Evolutionary conservation across 106 monocot genomes (phyloP), one percentile per base, ranked within the genome.

Genomic region (Agapanthus africanus): DNA sequence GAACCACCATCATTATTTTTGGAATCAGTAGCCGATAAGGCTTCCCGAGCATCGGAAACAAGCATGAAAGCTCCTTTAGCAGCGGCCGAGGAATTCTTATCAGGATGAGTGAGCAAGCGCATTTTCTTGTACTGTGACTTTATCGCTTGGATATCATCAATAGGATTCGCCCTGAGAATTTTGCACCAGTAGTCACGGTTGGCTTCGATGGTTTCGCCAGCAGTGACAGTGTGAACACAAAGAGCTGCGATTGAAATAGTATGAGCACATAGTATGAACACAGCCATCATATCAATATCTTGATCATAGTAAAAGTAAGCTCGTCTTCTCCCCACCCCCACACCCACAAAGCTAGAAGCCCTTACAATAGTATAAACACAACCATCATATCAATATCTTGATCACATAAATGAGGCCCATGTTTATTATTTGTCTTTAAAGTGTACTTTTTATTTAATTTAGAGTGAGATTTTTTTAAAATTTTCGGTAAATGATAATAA

Each of bases 1-100:
- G 19, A 47, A 47, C 13, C 1, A 47, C 46, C 0, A 4, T 47
- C 46, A 47, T 47, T 19, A 47, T 0, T 47, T 5, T 47, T 0
- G 19, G 46, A 7, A n/a, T 56, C 23, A 6, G 56, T 22, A 6
- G 56, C 56, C 9, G 56, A 25, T 16, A 72, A 30, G 44, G 54
- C 63, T 11, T 34, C 60, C 72, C 72, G 57, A 18, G 71, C 71
- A 31, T 39, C 37, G 16, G 37, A 57, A 19, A 71, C 57, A 6
- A 71, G 37, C 40, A 37, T 71, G 40, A 71, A 71, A 2, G 71
- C 71, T 11, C 59, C 71, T 8, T 71, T 56, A 21, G 71, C 71
- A 4, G 57, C 54, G 1, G 40, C 18, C 0, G 69, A 71, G 18
- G 35, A 21, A 54, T 59, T 71, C 40, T 54, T 71, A 54, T 71